phyloP scores from a whole-genome alignment of 2,329 filamentous ascomycete species.

The Microcyclospora tardicrescens region DNA sequence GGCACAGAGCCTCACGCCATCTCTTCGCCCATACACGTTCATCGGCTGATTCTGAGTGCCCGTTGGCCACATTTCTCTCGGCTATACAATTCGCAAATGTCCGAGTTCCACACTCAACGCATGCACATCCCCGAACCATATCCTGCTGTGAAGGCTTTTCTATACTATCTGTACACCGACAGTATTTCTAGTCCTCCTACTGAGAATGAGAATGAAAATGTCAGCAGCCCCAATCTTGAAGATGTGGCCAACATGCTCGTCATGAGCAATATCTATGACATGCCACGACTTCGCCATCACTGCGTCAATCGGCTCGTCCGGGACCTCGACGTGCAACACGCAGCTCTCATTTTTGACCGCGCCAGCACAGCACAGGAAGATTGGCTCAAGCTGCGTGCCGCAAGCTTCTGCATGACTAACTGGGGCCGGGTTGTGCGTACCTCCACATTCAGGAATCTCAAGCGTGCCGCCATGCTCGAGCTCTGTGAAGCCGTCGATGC shows the following conservation, averaged over 20 bases:
- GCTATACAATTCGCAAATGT: slow-evolving; percentile 87
- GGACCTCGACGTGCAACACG: slow-evolving; percentile 87
- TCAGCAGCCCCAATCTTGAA: slow-evolving; percentile 41
- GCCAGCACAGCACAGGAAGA: slow-evolving; percentile 82
- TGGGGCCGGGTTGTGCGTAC: slow-evolving; percentile 93
- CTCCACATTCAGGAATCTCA: slow-evolving; percentile 69
- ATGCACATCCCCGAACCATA: slow-evolving; percentile 98
- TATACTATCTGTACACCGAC: slow-evolving; percentile 95
- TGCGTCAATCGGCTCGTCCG: slow-evolving; percentile 82
- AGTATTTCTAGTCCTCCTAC: slow-evolving; percentile 46
- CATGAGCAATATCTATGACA: slow-evolving; percentile 97
- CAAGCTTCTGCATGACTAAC: slow-evolving; percentile 77
- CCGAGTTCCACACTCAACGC: slow-evolving; percentile 89
- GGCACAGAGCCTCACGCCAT: slow-evolving; percentile 40
- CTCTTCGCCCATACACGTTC: slow-evolving; percentile 80
- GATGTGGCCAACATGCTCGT: slow-evolving; percentile 91
- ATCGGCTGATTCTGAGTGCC: slow-evolving; percentile 84
- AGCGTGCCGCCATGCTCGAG: slow-evolving; percentile 69
- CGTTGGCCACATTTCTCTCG: slow-evolving; percentile 95
- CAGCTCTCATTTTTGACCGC: slow-evolving; percentile 92
- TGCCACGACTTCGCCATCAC: slow-evolving; percentile 78
- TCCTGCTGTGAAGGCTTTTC: slow-evolving; percentile 80
- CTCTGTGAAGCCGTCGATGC: slow-evolving; percentile 86
- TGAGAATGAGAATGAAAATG: slow-evolving; percentile 5
- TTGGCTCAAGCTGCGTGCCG: slow-evolving; percentile 81